Conservation (phyloP, 75 land plant species). For the Gnetum montanum region DNA sequence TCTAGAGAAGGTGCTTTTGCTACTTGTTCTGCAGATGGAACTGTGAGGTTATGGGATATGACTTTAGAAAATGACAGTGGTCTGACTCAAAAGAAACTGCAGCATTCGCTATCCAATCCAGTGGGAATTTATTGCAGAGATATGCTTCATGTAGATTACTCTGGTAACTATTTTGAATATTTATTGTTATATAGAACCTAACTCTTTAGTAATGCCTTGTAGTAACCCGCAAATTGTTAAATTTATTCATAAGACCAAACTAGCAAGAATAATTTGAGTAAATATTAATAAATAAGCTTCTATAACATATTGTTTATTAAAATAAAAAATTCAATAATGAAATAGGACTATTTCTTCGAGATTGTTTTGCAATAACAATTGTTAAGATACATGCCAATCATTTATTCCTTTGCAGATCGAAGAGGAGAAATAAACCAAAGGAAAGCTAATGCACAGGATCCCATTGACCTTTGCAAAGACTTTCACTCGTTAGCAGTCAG, state of each 20-base stretch:
- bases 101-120: constrained; percentile 9
- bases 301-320: no score
- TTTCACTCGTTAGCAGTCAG: constrained; percentile 63
- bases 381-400: no score
- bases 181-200: background rate
- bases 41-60: constrained; percentile 62
- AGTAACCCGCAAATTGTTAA: no score
- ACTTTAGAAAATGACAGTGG: constrained; percentile 10
- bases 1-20: constrained; percentile 43
- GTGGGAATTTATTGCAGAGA: constrained; percentile 30
- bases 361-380: no score
- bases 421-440: constrained; percentile 16
- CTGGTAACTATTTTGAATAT: constrained; percentile 12
- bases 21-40: constrained; percentile 77
- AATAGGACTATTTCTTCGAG: no score
- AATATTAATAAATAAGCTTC: no score
- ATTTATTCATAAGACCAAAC: no score
- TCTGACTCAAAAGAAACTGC: constrained; percentile 1
- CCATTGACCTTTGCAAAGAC: constrained; percentile 23
- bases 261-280: no score
- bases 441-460: constrained; percentile 13
- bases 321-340: no score
- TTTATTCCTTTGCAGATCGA: constrained; percentile 39
- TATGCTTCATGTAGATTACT: constrained; percentile 30
- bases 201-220: no score